A percentile compares a stretch with the other conserved stretches of the same genome.
Evolutionary conservation across 306 rosid species (phyloP).

Genomic region (Glycine latifolia): DNA sequence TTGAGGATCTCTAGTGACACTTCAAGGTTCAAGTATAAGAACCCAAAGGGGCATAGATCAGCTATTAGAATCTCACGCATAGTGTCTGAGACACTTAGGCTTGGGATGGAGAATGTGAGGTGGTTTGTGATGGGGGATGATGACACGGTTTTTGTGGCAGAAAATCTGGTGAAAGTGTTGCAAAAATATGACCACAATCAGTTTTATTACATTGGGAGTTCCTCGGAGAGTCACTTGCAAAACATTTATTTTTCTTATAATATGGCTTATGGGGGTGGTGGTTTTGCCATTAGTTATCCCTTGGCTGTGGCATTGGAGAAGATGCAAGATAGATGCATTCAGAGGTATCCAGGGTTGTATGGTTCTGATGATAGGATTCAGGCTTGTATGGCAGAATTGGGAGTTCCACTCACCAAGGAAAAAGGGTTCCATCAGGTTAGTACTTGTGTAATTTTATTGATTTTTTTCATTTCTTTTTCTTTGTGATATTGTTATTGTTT

Average conservation of each 20-base stretch:
- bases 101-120: constrained; percentile 60
- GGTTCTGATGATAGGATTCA: constrained; percentile 83
- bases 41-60: constrained; percentile 61
- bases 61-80: constrained; percentile 76
- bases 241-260: constrained; percentile 69
- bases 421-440: constrained; percentile 85
- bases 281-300: constrained; percentile 74
- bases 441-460: background rate
- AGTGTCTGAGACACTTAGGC: constrained; percentile 65
- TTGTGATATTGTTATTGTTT: background rate
- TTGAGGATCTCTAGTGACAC: constrained; percentile 64
- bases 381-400: constrained; percentile 86
- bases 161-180: constrained; percentile 67
- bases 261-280: constrained; percentile 86
- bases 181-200: constrained; percentile 68
- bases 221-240: constrained; percentile 79
- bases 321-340: constrained; percentile 74
- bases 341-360: constrained; percentile 65
- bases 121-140: constrained; percentile 92
- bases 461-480: background rate
- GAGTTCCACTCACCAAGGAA: constrained; percentile 80
- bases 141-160: constrained; percentile 68
- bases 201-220: constrained; percentile 74
- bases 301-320: constrained; percentile 67
- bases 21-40: constrained; percentile 58